Evolutionary conservation across 495 filamentous ascomycete species (phyloP).

Genomic region (Geoglossum glabrum): DNA sequence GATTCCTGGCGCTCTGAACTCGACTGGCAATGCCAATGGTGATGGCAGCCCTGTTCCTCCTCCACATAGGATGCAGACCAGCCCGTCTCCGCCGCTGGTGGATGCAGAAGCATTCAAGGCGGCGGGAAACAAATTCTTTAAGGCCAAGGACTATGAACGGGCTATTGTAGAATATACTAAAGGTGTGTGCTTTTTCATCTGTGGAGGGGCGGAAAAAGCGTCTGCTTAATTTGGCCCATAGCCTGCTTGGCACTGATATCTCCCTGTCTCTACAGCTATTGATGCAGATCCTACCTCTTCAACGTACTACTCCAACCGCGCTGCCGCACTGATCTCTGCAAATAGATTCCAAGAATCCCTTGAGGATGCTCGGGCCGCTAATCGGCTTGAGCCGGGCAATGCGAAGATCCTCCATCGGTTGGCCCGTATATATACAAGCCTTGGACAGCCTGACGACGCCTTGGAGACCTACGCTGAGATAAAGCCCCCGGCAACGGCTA

Average conservation of each 20-base stretch:
- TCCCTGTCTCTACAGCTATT: slow-evolving; percentile 38
- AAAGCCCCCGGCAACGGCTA: slow-evolving; percentile 53
- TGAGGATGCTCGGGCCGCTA: slow-evolving; percentile 62
- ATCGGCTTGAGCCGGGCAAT: slow-evolving; percentile 63
- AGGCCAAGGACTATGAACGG: slow-evolving; percentile 63
- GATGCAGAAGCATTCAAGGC: slow-evolving; percentile 83
- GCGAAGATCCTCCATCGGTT: slow-evolving; percentile 72
- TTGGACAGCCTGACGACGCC: slow-evolving; percentile 73
- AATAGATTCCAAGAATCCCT: slow-evolving; percentile 57
- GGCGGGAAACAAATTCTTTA: slow-evolving; percentile 89
- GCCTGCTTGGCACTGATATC: not conserved
- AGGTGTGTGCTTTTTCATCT: slow-evolving; percentile 30
- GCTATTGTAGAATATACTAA: slow-evolving; percentile 88
- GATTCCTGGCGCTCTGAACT: slow-evolving; percentile 4
- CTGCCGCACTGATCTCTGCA: slow-evolving; percentile 78
- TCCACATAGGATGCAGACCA: slow-evolving; percentile 41
- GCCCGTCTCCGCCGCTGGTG: slow-evolving; percentile 25
- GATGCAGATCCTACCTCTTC: slow-evolving; percentile 57
- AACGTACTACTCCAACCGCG: slow-evolving; percentile 87
- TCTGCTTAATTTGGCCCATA: not conserved
- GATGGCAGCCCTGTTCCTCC: slow-evolving; percentile 52
- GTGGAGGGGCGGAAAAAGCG: not conserved
- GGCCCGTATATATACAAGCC: slow-evolving; percentile 66
- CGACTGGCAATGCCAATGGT: slow-evolving; percentile 34
- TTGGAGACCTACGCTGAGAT: slow-evolving; percentile 58